phyloP scores from a whole-genome alignment of 495 filamentous ascomycete species.

The Elasticomyces elasticus region DNA sequence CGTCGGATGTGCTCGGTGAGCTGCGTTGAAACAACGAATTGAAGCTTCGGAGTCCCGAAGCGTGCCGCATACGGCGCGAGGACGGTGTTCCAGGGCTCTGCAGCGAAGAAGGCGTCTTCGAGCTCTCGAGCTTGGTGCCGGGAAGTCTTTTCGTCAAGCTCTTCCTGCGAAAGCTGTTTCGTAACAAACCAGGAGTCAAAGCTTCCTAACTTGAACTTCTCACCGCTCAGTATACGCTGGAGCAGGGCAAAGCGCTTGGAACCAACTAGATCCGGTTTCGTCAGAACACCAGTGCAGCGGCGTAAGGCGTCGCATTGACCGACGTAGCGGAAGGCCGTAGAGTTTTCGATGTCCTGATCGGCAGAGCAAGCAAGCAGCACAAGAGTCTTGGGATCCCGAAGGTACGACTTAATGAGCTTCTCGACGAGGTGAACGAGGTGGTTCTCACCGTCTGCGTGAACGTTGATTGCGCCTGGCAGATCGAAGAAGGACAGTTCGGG shows the following conservation, averaged over 20 bases:
- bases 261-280: slow-evolving; percentile 62
- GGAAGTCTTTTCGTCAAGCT: slow-evolving; percentile 29
- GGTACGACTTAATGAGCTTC: slow-evolving; percentile 58
- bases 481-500: slow-evolving; percentile 71
- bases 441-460: slow-evolving; percentile 42
- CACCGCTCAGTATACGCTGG: slow-evolving; percentile 47
- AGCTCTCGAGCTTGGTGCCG: slow-evolving; percentile 30
- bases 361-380: slow-evolving; percentile 67
- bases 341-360: slow-evolving; percentile 62
- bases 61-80: slow-evolving; percentile 24
- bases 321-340: slow-evolving; percentile 56
- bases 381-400: slow-evolving; percentile 52
- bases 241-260: slow-evolving; percentile 41
- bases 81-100: slow-evolving; percentile 32
- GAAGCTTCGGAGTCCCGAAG: slow-evolving; percentile 35
- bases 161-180: slow-evolving; percentile 36
- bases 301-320: slow-evolving; percentile 44
- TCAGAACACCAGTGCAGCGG: slow-evolving; percentile 66
- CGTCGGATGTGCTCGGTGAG: slow-evolving; percentile 26
- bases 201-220: slow-evolving; percentile 40
- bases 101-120: slow-evolving; percentile 35
- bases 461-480: slow-evolving; percentile 67
- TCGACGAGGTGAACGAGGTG: slow-evolving; percentile 59
- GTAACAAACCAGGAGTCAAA: slow-evolving; percentile 42
- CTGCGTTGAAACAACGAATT: slow-evolving; percentile 30